Percentiles rank a stretch among this genome's conserved stretches.
phyloP scores from a whole-genome alignment of 2,329 filamentous ascomycete genomes.

The Alternaria postmessia region DNA sequence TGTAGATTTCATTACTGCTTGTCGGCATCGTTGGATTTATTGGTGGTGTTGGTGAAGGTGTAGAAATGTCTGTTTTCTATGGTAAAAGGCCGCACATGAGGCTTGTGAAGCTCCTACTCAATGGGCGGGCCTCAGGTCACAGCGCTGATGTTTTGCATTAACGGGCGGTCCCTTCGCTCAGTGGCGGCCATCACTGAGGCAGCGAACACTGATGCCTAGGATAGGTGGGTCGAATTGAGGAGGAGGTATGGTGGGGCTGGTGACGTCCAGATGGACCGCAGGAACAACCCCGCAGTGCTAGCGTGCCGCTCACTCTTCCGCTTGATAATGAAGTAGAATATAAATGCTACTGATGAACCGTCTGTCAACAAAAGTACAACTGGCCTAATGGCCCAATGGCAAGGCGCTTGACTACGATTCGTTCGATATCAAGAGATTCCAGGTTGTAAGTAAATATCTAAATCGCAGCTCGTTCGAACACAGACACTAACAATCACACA shows the following conservation, averaged over 20 bases:
- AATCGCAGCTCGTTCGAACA: not conserved
- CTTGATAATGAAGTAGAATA: too few species aligned
- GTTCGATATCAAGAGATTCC: slow-evolving; percentile 43
- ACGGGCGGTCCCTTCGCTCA: not conserved
- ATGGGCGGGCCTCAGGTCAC: not conserved
- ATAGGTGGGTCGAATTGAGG: slow-evolving; percentile 8
- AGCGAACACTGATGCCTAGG: slow-evolving; percentile 10
- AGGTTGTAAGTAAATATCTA: slow-evolving; percentile 21
- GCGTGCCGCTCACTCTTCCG: too few species aligned
- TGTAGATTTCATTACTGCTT: slow-evolving; percentile 5
- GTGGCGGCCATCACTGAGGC: slow-evolving; percentile 9
- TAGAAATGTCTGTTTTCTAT: not conserved
- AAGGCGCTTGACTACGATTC: slow-evolving; percentile 65
- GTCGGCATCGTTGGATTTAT: slow-evolving; percentile 4
- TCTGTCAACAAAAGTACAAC: slow-evolving; percentile 12
- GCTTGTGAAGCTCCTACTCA: not conserved
- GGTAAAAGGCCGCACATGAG: not conserved
- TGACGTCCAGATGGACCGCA: not conserved
- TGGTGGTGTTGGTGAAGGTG: slow-evolving; percentile 10
- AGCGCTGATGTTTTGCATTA: not conserved
- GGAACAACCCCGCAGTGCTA: slow-evolving; percentile 2
- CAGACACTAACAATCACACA: not conserved
- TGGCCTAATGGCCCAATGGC: slow-evolving; percentile 61
- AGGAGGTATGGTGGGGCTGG: slow-evolving; percentile 14
- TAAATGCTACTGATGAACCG: too few species aligned